phyloP scores from a whole-genome alignment of 805 yeast genomes.

The Yarrowia bubula region DNA sequence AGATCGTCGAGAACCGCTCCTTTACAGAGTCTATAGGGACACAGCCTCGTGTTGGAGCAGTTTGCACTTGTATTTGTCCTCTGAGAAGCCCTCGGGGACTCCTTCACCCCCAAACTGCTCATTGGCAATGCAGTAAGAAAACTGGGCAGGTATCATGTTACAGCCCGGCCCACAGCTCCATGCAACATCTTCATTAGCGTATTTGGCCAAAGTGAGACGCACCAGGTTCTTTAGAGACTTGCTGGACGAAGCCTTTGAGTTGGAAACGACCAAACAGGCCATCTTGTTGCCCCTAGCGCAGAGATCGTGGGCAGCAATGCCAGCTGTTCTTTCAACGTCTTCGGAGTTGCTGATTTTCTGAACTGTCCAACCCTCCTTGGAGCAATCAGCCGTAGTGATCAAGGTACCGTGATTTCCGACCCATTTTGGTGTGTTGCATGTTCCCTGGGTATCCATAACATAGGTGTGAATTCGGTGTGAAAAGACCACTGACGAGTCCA shows the following conservation, averaged over 20 bases:
- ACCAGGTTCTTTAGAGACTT: neutral
- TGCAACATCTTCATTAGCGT: conserved; percentile 1
- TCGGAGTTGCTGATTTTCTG: neutral
- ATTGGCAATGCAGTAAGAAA: neutral
- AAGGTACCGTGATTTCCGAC: neutral
- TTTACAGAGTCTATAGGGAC: neutral
- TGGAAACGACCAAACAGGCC: neutral
- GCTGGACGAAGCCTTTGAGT: neutral
- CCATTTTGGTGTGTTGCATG: neutral
- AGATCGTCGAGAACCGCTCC: neutral
- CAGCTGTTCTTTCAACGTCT: neutral
- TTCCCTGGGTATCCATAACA: neutral
- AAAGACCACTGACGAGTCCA: neutral
- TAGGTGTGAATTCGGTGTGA: neutral
- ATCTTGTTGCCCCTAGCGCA: neutral
- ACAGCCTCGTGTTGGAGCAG: neutral
- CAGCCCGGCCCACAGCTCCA: neutral
- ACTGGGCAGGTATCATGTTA: neutral
- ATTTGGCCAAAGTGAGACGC: neutral
- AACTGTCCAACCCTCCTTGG: neutral
- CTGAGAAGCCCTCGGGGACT: neutral
- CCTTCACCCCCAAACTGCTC: neutral
- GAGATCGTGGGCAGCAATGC: neutral
- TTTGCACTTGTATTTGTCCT: neutral
- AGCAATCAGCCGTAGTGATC: neutral